Percentiles rank a stretch among this genome's conserved stretches.
Evolutionary conservation across 2,329 filamentous ascomycete species (phyloP).

Genomic region (Penicillium decumbens): DNA sequence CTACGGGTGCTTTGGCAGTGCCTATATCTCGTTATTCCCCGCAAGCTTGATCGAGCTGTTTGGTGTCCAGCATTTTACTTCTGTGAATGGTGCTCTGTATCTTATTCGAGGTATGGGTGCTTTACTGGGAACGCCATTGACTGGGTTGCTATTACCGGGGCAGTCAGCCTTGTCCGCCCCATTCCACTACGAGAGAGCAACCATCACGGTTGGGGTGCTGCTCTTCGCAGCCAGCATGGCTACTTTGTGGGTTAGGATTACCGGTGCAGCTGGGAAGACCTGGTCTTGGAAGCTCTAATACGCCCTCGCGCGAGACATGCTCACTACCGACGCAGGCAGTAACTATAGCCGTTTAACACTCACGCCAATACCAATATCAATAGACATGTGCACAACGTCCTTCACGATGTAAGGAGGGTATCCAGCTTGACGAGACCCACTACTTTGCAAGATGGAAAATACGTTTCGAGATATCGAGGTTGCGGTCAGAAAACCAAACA

Average conservation of each 20-base stretch:
- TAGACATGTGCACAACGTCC: not conserved
- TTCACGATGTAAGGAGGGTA: not conserved
- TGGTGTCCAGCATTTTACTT: constrained; percentile 36
- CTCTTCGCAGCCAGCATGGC: constrained; percentile 26
- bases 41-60: constrained; percentile 38
- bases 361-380: not conserved
- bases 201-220: constrained; percentile 25
- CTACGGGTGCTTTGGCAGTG: constrained; percentile 38
- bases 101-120: constrained; percentile 38
- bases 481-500: not conserved
- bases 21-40: constrained; percentile 41
- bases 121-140: constrained; percentile 38
- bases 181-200: constrained; percentile 23
- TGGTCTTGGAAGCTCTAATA: constrained; percentile 24
- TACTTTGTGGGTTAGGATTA: constrained; percentile 27
- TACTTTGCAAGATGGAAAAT: not conserved
- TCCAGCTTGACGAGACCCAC: not conserved
- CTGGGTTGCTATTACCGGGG: constrained; percentile 24
- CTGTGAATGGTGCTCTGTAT: constrained; percentile 38
- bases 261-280: constrained; percentile 19
- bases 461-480: not conserved
- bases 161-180: constrained; percentile 18
- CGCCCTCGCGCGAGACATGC: no score
- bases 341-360: not conserved
- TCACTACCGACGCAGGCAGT: no score